A percentile compares a stretch with the other conserved stretches of the same genome.
These are phyloP conservation scores for Aspergillus arachidicola DNA, from an alignment of 2,329 filamentous ascomycete genomes.

Conservation along the genomic window DNA sequence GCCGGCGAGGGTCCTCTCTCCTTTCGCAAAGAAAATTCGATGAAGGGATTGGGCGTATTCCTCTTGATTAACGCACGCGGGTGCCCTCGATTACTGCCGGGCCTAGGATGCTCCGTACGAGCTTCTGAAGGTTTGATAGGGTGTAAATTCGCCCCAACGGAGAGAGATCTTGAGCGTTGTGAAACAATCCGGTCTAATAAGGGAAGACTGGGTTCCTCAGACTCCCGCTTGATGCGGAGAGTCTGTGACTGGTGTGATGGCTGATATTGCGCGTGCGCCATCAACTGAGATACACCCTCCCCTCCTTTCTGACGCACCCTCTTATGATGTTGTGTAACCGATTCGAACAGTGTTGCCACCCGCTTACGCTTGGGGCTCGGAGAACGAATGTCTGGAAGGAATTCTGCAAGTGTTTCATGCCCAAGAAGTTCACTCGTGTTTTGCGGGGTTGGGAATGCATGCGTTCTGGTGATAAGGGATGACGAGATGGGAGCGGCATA, in stretches of 20 bases:
- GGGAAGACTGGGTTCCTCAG: slow-evolving; percentile 33
- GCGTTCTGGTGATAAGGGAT: slow-evolving; percentile 35
- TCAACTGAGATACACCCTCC: slow-evolving; percentile 43
- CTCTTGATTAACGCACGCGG: slow-evolving; percentile 15
- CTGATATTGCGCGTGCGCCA: slow-evolving; percentile 35
- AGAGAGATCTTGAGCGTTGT: slow-evolving; percentile 37
- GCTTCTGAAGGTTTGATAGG: slow-evolving; percentile 20
- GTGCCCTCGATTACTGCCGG: slow-evolving; percentile 27
- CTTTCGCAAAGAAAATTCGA: slow-evolving; percentile 23
- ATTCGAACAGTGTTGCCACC: slow-evolving; percentile 46
- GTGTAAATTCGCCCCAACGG: slow-evolving; percentile 31
- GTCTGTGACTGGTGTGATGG: slow-evolving; percentile 34
- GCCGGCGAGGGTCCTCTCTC: slow-evolving; percentile 17
- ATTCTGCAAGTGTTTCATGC: slow-evolving; percentile 33
- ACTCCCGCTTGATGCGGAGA: slow-evolving; percentile 40
- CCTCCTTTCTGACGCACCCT: slow-evolving; percentile 44
- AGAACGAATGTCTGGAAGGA: slow-evolving; percentile 41
- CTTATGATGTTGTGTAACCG: slow-evolving; percentile 44
- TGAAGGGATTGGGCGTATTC: slow-evolving; percentile 29
- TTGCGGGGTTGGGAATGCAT: slow-evolving; percentile 36
- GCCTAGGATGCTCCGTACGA: slow-evolving; percentile 21
- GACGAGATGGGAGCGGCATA: slow-evolving; percentile 41
- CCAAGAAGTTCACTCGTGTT: slow-evolving; percentile 20
- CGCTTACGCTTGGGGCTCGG: slow-evolving; percentile 47
- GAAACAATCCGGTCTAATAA: slow-evolving; percentile 31